A percentile compares a stretch with the other conserved stretches of the same genome.
Conservation (phyloP, 306 rosid genomes). For the Gleditsia sinensis region DNA sequence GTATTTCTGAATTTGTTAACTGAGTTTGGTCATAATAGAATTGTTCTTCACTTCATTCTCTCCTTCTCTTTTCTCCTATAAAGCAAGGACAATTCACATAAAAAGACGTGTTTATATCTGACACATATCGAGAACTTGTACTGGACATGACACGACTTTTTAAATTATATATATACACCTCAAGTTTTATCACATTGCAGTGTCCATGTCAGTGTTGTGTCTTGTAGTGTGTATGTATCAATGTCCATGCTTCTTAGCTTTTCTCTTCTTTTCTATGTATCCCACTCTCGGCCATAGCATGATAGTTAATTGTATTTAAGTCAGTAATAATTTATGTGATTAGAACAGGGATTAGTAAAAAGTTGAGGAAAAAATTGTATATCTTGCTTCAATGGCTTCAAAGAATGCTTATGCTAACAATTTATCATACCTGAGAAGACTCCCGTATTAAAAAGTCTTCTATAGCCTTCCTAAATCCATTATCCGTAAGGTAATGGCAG, state of each 20-base stretch:
- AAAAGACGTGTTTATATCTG: too few relatives aligned
- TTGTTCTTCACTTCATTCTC: neutral
- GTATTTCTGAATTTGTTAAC: neutral
- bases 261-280: neutral
- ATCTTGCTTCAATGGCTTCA: neutral
- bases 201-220: too few relatives aligned
- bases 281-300: neutral
- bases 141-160: too few relatives aligned
- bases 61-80: too few relatives aligned
- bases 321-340: neutral
- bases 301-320: neutral
- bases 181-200: too few relatives aligned
- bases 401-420: constrained; percentile 14
- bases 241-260: too few relatives aligned
- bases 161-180: too few relatives aligned
- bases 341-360: neutral
- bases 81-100: too few relatives aligned
- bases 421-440: constrained; percentile 73
- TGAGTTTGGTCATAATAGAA: neutral
- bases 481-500: constrained; percentile 76
- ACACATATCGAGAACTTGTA: too few relatives aligned
- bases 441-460: constrained; percentile 74
- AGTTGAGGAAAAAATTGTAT: constrained; percentile 1
- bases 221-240: too few relatives aligned
- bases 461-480: constrained; percentile 66